Percentiles rank a stretch among this genome's conserved stretches.
Conservation (phyloP, 257 asterid species). For the Solanum chilense region DNA sequence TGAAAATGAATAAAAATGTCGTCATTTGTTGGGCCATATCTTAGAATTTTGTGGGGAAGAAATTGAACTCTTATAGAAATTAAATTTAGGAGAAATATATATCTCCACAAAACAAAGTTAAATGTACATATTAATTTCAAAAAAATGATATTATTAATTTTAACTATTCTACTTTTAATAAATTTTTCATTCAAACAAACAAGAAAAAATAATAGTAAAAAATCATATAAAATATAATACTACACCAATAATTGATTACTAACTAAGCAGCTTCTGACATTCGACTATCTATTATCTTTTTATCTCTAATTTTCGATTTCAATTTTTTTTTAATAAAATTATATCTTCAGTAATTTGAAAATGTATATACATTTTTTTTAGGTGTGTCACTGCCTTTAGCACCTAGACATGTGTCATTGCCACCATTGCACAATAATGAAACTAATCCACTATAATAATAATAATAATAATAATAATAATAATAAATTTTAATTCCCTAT, state of each 20-base stretch:
- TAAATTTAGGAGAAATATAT: not conserved
- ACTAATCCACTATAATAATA: not conserved
- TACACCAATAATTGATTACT: not conserved
- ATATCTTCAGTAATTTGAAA: not conserved
- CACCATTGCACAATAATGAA: not conserved
- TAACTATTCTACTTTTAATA: not conserved
- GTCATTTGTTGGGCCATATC: not conserved
- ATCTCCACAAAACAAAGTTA: not conserved
- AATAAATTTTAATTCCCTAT: not conserved
- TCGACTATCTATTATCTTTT: not conserved
- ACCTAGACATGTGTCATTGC: not conserved
- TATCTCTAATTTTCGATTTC: rapidly evolving
- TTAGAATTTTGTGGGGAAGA: not conserved
- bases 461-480: not conserved
- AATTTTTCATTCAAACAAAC: rapidly evolving
- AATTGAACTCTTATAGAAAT: not conserved
- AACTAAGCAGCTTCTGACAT: not conserved
- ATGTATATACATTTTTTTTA: not conserved
- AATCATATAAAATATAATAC: not conserved
- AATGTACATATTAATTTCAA: no score
- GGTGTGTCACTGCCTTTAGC: not conserved
- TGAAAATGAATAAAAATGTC: not conserved
- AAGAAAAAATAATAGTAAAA: not conserved
- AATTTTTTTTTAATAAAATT: not conserved
- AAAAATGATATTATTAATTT: not conserved